Conservation (phyloP, 2,329 filamentous ascomycete genomes). For the Ophiostoma sp. region DNA sequence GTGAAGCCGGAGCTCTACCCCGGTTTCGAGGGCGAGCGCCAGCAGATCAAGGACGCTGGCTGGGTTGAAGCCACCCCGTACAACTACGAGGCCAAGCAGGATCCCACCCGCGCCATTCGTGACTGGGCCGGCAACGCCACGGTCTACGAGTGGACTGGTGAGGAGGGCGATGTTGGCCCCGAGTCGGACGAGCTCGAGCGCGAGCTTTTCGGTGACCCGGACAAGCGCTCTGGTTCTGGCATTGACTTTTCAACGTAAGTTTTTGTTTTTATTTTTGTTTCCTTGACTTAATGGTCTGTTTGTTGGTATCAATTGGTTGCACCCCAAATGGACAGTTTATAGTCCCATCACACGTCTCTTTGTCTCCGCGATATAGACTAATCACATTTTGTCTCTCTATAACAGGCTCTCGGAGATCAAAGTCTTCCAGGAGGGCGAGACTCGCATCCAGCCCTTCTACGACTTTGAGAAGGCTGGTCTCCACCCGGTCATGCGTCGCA, state of each 20-base stretch:
- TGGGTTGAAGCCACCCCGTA: conserved; percentile 51
- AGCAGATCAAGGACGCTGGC: conserved; percentile 35
- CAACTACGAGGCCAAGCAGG: conserved; percentile 48
- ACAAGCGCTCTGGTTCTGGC: conserved; percentile 52
- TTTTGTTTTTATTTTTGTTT: conserved; percentile 3
- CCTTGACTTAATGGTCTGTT: conserved; percentile 23
- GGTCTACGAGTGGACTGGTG: conserved; percentile 81
- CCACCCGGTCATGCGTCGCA: conserved; percentile 79
- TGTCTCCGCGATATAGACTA: conserved; percentile 17
- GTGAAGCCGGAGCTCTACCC: conserved; percentile 29
- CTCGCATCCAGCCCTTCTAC: conserved; percentile 53
- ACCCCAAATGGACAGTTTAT: not conserved
- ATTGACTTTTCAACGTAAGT: conserved; percentile 57
- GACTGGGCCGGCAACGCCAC: conserved; percentile 57
- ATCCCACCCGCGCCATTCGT: conserved; percentile 28
- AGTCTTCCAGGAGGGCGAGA: conserved; percentile 58
- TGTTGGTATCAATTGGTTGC: not conserved
- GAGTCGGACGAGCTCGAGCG: conserved; percentile 68
- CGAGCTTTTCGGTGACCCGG: conserved; percentile 67
- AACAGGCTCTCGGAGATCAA: conserved; percentile 56
- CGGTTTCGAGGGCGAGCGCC: conserved; percentile 31
- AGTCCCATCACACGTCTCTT: not conserved
- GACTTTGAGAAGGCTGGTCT: conserved; percentile 75
- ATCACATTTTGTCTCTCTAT: conserved; percentile 28
- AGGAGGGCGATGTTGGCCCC: conserved; percentile 83